Evolutionary conservation across 2,329 filamentous ascomycete species (phyloP), one percentile per base, ranked within the genome.

Genomic region (Allantophomopsis lycopodina): DNA sequence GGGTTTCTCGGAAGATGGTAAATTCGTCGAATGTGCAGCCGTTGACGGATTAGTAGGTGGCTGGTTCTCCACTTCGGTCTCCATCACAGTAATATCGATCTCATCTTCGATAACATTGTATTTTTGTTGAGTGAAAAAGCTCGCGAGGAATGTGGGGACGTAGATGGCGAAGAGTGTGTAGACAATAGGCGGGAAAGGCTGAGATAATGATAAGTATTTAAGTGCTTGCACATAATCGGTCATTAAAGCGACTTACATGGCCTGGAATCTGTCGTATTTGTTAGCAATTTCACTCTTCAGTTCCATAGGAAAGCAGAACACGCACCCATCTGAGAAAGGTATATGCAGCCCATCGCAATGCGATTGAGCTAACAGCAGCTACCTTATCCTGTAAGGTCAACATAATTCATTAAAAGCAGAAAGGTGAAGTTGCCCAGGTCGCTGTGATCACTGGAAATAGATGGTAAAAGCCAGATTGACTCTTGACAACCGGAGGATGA

Each of bases 31-130:
- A 32, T 51, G 47, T 23, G 50, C 48, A 36, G 43, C 52, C 10
- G 46, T 48, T 8, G 49, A 54, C 14, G 53, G 35, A 38, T 39
- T 28, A 23, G 37, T 36, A 3, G 47, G 45, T 14, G 47, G 58
- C 37, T 62, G 57, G 15, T 57, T 54, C 50, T 61, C 48, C 36
- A 49, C 39, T 40, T 55, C 47, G 35, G 63, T 65, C 44, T 76
- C 66, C 16, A 63, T 70, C 6, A 86, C 79, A 50, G 86, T 86
- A 50, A 87, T 85, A 56, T 86, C 82, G 53, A 84, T 82, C 65
- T 86, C 82, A 43, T 86, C 80, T 30, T 81, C 80, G 46, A 86
- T 59, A 5, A 81, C 53, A 36, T 73, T 64, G 50, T 76, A 71
- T 42, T 69, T 63, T 6, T 74, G 64, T 41, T 73, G 71, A 13